Percentiles rank a stretch among this genome's conserved stretches.
Evolutionary conservation across 208 protist genomes (phyloP).

Genomic region (Trypanosoma grayi): DNA sequence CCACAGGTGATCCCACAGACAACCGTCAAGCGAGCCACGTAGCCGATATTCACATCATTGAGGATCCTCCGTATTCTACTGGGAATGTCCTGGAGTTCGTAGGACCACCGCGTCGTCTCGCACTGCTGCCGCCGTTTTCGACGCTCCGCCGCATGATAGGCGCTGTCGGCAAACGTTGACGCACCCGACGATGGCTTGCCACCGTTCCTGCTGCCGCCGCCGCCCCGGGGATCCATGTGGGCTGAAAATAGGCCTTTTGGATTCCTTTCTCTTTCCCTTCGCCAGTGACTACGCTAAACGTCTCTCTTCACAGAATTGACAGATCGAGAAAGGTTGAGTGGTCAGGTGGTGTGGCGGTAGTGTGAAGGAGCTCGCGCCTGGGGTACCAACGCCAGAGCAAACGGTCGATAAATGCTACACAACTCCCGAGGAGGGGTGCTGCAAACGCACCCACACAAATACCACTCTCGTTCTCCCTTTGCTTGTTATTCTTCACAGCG

Average conservation of each 20-base stretch:
- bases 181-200: background rate
- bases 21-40: slow-evolving; percentile 40
- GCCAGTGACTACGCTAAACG: too few relatives aligned
- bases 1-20: slow-evolving; percentile 25
- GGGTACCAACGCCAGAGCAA: too few relatives aligned
- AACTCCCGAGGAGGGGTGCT: too few relatives aligned
- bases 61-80: slow-evolving; percentile 22
- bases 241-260: background rate
- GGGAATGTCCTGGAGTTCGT: slow-evolving; percentile 69
- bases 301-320: too few relatives aligned
- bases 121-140: slow-evolving; percentile 2
- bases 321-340: too few relatives aligned
- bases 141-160: background rate
- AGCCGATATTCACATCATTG: slow-evolving; percentile 80
- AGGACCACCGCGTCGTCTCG: slow-evolving; percentile 53
- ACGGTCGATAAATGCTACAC: too few relatives aligned
- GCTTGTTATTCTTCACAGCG: too few relatives aligned
- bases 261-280: background rate
- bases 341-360: too few relatives aligned
- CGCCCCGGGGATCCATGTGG: background rate
- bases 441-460: too few relatives aligned
- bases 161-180: slow-evolving; percentile 15
- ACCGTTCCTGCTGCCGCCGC: background rate
- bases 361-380: too few relatives aligned
- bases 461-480: too few relatives aligned